Conservation (phyloP, 257 asterid species). For the Nemophila menziesii region DNA sequence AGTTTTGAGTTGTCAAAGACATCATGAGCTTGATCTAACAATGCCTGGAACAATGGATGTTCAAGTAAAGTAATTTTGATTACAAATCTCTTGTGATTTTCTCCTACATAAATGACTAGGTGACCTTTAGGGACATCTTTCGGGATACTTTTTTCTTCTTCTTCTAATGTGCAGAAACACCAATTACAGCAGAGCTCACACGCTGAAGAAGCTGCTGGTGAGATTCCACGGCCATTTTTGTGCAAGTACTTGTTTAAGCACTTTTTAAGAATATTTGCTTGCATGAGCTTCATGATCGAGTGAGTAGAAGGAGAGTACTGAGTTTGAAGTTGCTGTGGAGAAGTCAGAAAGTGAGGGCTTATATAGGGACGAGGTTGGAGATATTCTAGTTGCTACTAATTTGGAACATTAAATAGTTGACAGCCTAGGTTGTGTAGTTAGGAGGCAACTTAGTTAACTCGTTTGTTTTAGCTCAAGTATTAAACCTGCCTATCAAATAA, state of each 20-base stretch:
- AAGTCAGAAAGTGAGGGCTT: background rate
- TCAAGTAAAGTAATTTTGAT: conserved; percentile 54
- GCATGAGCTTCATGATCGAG: conserved; percentile 21
- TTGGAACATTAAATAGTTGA: conserved; percentile 5
- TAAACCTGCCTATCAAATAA: too few relatives aligned
- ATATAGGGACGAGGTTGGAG: too few relatives aligned
- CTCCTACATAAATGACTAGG: conserved; percentile 74
- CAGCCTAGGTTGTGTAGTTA: background rate
- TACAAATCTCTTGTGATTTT: conserved; percentile 58
- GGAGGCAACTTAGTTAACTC: too few relatives aligned
- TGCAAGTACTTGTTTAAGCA: conserved; percentile 40
- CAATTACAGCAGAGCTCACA: conserved; percentile 41
- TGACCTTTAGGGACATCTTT: conserved; percentile 88
- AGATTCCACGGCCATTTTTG: conserved; percentile 24
- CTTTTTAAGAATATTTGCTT: conserved; percentile 30
- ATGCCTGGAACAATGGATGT: conserved; percentile 64
- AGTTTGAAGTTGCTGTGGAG: background rate
- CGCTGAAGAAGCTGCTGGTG: conserved; percentile 32
- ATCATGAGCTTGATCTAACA: conserved; percentile 77
- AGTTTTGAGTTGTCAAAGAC: conserved; percentile 50
- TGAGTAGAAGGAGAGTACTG: background rate
- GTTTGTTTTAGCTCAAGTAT: too few relatives aligned
- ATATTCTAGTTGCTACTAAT: too few relatives aligned
- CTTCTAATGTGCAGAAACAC: conserved; percentile 24
- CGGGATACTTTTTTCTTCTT: conserved; percentile 43